A percentile compares a stretch with the other conserved stretches of the same genome.
Evolutionary conservation across 768 basidiomycete genomes (phyloP).

Genomic region (Boletus sp.): DNA sequence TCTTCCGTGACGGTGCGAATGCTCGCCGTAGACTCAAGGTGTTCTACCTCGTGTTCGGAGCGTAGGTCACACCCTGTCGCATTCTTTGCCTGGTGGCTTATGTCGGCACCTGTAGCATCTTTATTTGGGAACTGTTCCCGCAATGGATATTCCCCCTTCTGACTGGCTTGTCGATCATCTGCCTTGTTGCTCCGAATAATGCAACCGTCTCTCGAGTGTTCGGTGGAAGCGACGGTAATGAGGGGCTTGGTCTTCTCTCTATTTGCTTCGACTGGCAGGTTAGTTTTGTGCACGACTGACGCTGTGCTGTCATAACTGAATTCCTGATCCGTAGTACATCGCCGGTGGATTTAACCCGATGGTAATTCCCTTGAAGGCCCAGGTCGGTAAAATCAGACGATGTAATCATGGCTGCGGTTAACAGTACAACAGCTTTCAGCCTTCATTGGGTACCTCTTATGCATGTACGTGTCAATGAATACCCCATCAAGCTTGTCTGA

Average conservation of each 20-base stretch:
- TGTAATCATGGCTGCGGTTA: neutral
- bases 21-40: slow-evolving; percentile 40
- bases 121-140: slow-evolving; percentile 27
- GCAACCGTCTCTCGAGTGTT: slow-evolving; percentile 52
- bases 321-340: slow-evolving; percentile 18
- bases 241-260: slow-evolving; percentile 58
- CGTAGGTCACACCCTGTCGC: slow-evolving; percentile 31
- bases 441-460: slow-evolving; percentile 48
- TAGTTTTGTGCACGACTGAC: slow-evolving; percentile 20
- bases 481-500: neutral
- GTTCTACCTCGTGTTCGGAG: slow-evolving; percentile 23
- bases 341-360: slow-evolving; percentile 40
- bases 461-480: slow-evolving; percentile 38
- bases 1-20: slow-evolving; percentile 41
- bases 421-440: slow-evolving; percentile 35
- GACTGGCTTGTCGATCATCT: slow-evolving; percentile 60
- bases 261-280: slow-evolving; percentile 62
- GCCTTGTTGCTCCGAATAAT: slow-evolving; percentile 51
- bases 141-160: slow-evolving; percentile 52
- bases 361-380: slow-evolving; percentile 52
- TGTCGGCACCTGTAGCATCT: slow-evolving; percentile 28
- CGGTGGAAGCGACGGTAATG: slow-evolving; percentile 60
- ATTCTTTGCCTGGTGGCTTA: neutral
- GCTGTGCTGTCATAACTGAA: neutral
- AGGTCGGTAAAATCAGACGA: slow-evolving; percentile 20